Evolutionary conservation across 2,329 filamentous ascomycete genomes (phyloP).

Genomic region (Paraconiothyrium sp.): DNA sequence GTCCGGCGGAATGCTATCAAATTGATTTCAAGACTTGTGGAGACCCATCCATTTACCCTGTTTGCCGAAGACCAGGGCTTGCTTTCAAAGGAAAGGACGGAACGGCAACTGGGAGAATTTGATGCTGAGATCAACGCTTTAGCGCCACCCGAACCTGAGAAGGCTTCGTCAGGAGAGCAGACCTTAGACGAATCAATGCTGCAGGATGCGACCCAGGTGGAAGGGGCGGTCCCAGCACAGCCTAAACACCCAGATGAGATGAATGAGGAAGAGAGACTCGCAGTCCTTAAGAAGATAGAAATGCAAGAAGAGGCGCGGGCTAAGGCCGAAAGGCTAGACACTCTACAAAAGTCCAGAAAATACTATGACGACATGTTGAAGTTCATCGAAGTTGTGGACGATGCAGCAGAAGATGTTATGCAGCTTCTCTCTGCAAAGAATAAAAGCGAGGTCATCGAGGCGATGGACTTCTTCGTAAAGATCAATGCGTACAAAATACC

Average conservation of each 20-base stretch:
- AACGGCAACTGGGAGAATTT: slow-evolving; percentile 79
- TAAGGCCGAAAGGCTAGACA: slow-evolving; percentile 86
- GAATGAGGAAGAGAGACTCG: slow-evolving; percentile 81
- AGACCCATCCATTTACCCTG: slow-evolving; percentile 82
- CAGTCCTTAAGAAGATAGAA: slow-evolving; percentile 78
- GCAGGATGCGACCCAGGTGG: slow-evolving; percentile 87
- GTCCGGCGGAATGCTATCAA: slow-evolving; percentile 96
- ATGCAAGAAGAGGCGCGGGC: slow-evolving; percentile 74
- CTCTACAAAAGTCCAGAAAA: slow-evolving; percentile 84
- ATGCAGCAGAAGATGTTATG: slow-evolving; percentile 80
- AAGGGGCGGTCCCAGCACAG: slow-evolving; percentile 50
- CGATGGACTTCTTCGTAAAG: slow-evolving; percentile 97
- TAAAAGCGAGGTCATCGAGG: slow-evolving; percentile 98
- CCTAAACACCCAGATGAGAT: slow-evolving; percentile 69
- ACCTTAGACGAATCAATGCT: slow-evolving; percentile 81
- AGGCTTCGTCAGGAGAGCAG: slow-evolving; percentile 67
- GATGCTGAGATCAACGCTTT: slow-evolving; percentile 83
- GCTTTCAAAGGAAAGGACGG: slow-evolving; percentile 86
- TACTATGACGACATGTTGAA: slow-evolving; percentile 94
- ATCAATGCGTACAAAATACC: slow-evolving; percentile 97
- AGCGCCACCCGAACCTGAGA: slow-evolving; percentile 79
- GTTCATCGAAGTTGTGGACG: slow-evolving; percentile 91
- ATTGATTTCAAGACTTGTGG: slow-evolving; percentile 84
- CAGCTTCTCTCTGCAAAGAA: slow-evolving; percentile 93
- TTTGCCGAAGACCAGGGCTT: slow-evolving; percentile 72